phyloP scores from a whole-genome alignment of 805 yeast genomes.

The Candida verbasci region DNA sequence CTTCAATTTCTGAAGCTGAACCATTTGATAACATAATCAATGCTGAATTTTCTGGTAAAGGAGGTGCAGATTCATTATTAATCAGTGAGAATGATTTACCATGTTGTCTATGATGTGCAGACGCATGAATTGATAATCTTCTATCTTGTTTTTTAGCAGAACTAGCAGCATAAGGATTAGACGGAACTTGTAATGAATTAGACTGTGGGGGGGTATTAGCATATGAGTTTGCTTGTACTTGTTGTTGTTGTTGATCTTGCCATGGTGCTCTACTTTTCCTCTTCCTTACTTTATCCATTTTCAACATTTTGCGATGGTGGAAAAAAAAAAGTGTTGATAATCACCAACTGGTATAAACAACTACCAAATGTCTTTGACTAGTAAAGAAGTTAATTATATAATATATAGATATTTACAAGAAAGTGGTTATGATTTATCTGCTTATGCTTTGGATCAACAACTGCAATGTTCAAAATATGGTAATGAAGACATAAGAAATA shows the following conservation, averaged over 20 bases:
- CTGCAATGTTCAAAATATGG: constrained; percentile 57
- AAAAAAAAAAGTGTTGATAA: too few relatives aligned
- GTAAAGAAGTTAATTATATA: constrained; percentile 82
- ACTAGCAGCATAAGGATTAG: constrained; percentile 5
- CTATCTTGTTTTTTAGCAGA: constrained; percentile 19
- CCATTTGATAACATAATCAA: constrained; percentile 46
- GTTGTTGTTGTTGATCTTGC: constrained; percentile 23
- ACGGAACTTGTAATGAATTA: not conserved
- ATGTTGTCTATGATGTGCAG: constrained; percentile 31
- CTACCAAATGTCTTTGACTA: constrained; percentile 65
- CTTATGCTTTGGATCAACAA: constrained; percentile 77
- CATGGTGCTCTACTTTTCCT: constrained; percentile 43
- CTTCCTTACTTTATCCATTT: constrained; percentile 26
- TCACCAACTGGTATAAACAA: too few relatives aligned
- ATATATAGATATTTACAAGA: constrained; percentile 93
- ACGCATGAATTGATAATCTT: constrained; percentile 34
- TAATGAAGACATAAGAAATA: constrained; percentile 31
- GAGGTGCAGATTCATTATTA: constrained; percentile 27
- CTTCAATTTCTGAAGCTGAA: constrained; percentile 68
- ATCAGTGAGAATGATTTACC: constrained; percentile 20
- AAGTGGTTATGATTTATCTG: constrained; percentile 69
- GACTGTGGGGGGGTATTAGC: constrained; percentile 3
- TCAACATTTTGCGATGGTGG: constrained; percentile 19
- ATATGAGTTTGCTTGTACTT: constrained; percentile 13
- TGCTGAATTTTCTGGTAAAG: constrained; percentile 9